Evolutionary conservation across 208 protist species (phyloP), one percentile per base, ranked within the genome.

Genomic region (Trypanosoma lewisi): DNA sequence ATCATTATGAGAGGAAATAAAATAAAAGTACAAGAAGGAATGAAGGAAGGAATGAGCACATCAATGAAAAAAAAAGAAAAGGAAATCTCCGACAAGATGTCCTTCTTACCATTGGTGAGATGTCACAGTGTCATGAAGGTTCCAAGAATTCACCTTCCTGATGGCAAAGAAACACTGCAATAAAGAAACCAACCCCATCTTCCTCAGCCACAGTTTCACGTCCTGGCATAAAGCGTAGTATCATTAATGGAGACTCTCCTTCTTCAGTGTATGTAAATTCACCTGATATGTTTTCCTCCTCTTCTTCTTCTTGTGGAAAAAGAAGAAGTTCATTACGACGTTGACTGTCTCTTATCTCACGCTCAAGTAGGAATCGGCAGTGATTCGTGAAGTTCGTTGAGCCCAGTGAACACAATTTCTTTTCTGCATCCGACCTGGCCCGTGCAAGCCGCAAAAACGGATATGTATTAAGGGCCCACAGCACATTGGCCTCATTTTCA

Each of bases 401-500:
- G 61, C 39, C 16, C 27, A 62, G 14, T 30, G 27, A n/a, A 53
- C 77, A 80, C 49, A 86, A 48, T 17, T 37, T 39, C 37, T 30
- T 55, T 30, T 89, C 70, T 11, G 67, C 62, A 1, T 55, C 27
- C 7, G 63, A 76, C n/a, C 14, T 42, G n/a, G 81, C 78, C 21
- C 78, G 75, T 47, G 71, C 73, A 19, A 87, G 75, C 9, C 69
- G 64, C 30, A 87, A 19, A 11, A 19, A 50, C 2, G 75, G 72
- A 69, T 79, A 85, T 17, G 49, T 72, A 21, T 67, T 44, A 19
- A 91, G 67, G 37, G 79, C 67, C 47, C 78, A 70, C 6, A 83
- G 39, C 14, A 96, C 83, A 53, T 87, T 91, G 1, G 60, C 76
- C 39, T 96, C 91, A 58, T 96, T 95, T 53, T 96, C 91, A 58